Base-by-base conservation (phyloP, 352 stramenopile genomes). In the Phytophthora megakarya region DNA sequence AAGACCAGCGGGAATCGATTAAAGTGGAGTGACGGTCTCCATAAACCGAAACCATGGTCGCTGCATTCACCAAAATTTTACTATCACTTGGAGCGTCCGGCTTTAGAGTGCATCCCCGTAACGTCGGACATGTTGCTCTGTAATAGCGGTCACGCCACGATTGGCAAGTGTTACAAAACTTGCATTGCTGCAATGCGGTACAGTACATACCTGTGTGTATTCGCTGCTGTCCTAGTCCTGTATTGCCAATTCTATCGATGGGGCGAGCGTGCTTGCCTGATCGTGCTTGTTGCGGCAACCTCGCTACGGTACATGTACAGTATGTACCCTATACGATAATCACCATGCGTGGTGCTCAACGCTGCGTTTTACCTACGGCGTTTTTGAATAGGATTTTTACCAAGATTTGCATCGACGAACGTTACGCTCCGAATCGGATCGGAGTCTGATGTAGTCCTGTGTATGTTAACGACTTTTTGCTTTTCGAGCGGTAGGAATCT, bases 1-100 rank as follows among this genome's bases (percentile, higher is more conserved):
- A 38, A 65, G 48, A 65, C 54, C 28, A 38, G 44, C 25, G 48
- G 2, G n/a, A 56, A 66, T 70, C 62, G 62, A 70, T 66, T 70
- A 68, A 68, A 18, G 47, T 58, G 37, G 37, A 40, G 46, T 25
- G 44, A 39, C 44, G 15, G 11, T 30, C 38, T 25, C 18, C 7
- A 5, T 19, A 8, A 9, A 23, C 37, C 13, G 10, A 25, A 40
- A 42, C 19, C 18, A 40, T 55, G 42, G 16, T 22, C 5, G 25
- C 40, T 55, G 56, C 37, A 50, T 37, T 44, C 37, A 63, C 46
- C 48, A 70, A 70, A 61, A 35, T 70, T 70, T 66, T 21, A 42
- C 5, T 28, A 52, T 66, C 40, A 32, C 37, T 42, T 21, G 19
- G 55, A 64, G 32, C 23, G 7, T 61, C 59, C 55, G 62, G 62